Evolutionary conservation across 306 rosid genomes (phyloP).

Genomic region (Lathyrus oleraceus): DNA sequence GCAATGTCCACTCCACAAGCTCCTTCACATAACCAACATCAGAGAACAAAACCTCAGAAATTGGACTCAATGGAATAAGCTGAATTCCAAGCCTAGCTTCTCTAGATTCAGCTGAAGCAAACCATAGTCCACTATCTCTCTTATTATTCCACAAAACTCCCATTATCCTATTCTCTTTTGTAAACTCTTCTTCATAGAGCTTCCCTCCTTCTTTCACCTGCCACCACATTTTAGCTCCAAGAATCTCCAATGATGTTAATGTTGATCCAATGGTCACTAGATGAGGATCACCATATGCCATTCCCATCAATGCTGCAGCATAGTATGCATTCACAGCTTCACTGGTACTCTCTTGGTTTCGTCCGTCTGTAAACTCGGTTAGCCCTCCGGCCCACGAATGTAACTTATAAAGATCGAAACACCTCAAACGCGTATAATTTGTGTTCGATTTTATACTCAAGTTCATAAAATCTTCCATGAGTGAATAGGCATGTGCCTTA

Average conservation of each 20-base stretch:
- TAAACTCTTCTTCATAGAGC: neutral
- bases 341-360: conserved; percentile 88
- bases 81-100: conserved; percentile 6
- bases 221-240: conserved; percentile 61
- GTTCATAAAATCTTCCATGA: conserved; percentile 68
- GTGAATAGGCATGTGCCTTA: conserved; percentile 63
- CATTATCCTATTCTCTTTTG: conserved; percentile 1
- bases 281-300: neutral
- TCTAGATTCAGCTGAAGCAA: neutral
- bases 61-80: neutral
- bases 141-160: conserved; percentile 4
- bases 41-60: neutral
- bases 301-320: conserved; percentile 43
- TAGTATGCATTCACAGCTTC: conserved; percentile 85
- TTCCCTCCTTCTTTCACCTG: neutral
- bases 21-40: conserved; percentile 1
- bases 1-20: conserved; percentile 6
- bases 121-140: conserved; percentile 28
- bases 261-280: neutral
- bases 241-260: conserved; percentile 60
- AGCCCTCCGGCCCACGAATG: conserved; percentile 91
- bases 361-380: conserved; percentile 74
- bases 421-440: conserved; percentile 62
- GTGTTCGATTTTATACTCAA: conserved; percentile 46
- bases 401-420: conserved; percentile 53